Base-by-base conservation (phyloP, 306 rosid species). In the Psophocarpus tetragonolobus region DNA sequence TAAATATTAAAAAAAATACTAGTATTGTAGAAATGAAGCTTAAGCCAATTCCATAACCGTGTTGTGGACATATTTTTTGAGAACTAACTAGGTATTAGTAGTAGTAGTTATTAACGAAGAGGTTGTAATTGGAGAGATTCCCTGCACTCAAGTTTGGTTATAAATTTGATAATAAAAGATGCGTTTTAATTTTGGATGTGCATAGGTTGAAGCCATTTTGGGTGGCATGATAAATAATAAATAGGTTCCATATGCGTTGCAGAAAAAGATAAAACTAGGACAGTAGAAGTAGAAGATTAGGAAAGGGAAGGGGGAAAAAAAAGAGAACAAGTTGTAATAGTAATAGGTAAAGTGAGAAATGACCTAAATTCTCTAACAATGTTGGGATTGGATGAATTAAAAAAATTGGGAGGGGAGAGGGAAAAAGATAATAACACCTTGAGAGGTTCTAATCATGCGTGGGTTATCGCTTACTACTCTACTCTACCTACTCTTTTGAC, bases 401-500 rank as follows among this genome's bases (percentile, higher is more conserved):
- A 79, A 70, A 79, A 45, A 70, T 18, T 1, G 3, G 23, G 4
- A 57, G 51, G 36, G 32, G 5, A 8, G 44, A 38, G 44, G 44
- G 44, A 32, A 11, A 15, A 41, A 36, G 65, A 80, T 44, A 80
- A 81, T 81, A 77, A 79, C 62, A 79, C 79, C 80, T 71, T 70
- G 73, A 84, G 87, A 66, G 79, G 83, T 84, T 74, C 86, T 84
- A 57, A 79, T 85, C 80, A 78, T 80, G 85, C 66, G 38, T 79
- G 45, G 71, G 21, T 30, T 66, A 8, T 61, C 65, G 68, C 6
- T 17, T n/a, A n/a, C 30, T 63, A 62, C 80, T 85, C 82, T 82
- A 44, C 6, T 2, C 13, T 51, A 80, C 89, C 85, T 27, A 70
- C 79, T 67, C 87, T 86, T 86, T 87, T 87, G 85, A 84, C 87